Evolutionary conservation across 2,329 filamentous ascomycete species (phyloP).

Genomic region (Claviceps pazoutovae): DNA sequence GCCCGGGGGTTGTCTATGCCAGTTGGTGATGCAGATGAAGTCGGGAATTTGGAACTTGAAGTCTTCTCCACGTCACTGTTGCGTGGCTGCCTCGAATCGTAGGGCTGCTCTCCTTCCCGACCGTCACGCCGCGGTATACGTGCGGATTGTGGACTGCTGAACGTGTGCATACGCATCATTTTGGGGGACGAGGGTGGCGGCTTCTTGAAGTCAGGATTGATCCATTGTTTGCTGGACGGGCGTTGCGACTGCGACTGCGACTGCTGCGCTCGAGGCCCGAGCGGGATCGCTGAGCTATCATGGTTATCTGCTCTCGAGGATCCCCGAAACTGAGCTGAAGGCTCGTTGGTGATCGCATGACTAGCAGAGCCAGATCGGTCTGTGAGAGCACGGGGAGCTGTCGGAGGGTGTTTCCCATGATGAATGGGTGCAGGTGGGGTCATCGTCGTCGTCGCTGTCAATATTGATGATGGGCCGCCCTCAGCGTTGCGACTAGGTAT

Average conservation of each 20-base stretch:
- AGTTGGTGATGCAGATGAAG: not conserved
- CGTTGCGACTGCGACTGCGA: constrained; percentile 31
- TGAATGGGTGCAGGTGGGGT: not conserved
- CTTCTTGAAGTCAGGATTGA: constrained; percentile 39
- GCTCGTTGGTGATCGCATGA: constrained; percentile 12
- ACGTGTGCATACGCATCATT: constrained; percentile 34
- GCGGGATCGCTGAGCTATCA: constrained; percentile 34
- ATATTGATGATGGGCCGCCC: constrained; percentile 13
- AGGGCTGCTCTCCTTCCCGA: constrained; percentile 20
- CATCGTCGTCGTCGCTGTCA: not conserved
- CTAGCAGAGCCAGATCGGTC: constrained; percentile 34
- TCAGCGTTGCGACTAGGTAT: constrained; percentile 32
- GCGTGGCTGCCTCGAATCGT: constrained; percentile 30
- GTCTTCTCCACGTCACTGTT: constrained; percentile 41
- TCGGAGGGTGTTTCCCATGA: constrained; percentile 32
- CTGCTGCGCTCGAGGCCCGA: constrained; percentile 39
- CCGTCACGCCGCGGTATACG: constrained; percentile 23
- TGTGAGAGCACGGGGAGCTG: constrained; percentile 36
- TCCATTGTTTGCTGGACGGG: constrained; percentile 46
- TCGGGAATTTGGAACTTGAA: constrained; percentile 9
- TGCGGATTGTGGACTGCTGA: constrained; percentile 25
- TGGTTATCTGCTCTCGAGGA: constrained; percentile 27
- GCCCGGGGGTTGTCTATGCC: constrained; percentile 22
- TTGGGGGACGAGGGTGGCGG: constrained; percentile 37
- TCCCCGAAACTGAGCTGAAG: constrained; percentile 23